These are phyloP conservation scores for Fusarium domesticum DNA, from an alignment of 2,329 filamentous ascomycete genomes.

Conservation along the genomic window DNA sequence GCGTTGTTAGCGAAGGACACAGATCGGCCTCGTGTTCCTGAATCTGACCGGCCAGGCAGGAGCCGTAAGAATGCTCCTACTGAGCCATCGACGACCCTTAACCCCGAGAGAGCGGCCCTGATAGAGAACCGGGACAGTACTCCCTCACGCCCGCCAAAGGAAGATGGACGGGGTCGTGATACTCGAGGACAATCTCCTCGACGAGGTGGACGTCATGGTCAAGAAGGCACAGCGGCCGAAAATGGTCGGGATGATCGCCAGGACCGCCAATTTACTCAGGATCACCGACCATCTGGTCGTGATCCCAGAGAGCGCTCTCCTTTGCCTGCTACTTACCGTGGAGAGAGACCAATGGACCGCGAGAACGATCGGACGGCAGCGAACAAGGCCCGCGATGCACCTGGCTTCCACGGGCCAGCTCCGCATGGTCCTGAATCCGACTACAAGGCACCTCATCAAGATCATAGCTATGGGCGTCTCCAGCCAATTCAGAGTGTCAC, in stretches of 20 bases:
- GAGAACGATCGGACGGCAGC: constrained; percentile 30
- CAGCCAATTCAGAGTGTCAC: constrained; percentile 49
- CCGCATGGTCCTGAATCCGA: constrained; percentile 45
- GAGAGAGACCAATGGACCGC: constrained; percentile 41
- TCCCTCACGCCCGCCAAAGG: constrained; percentile 40
- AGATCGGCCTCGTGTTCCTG: constrained; percentile 28
- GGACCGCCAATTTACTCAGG: constrained; percentile 39
- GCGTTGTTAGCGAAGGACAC: constrained; percentile 44
- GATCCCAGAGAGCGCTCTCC: constrained; percentile 36
- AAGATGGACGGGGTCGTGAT: constrained; percentile 44
- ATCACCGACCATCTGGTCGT: constrained; percentile 32
- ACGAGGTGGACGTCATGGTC: constrained; percentile 33
- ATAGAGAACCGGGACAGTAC: constrained; percentile 40
- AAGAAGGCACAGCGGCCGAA: constrained; percentile 34
- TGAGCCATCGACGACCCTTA: constrained; percentile 40
- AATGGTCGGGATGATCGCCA: constrained; percentile 46
- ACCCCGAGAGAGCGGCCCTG: constrained; percentile 47
- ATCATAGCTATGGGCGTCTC: constrained; percentile 61
- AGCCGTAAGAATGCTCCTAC: constrained; percentile 29
- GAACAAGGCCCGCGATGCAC: constrained; percentile 42
- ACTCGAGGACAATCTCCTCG: constrained; percentile 49
- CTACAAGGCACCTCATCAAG: constrained; percentile 51
- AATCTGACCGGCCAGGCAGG: constrained; percentile 31
- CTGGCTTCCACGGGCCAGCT: constrained; percentile 37
- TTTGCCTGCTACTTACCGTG: constrained; percentile 27